phyloP scores from a whole-genome alignment of 352 stramenopile species.

The Phytophthora lateralis region DNA sequence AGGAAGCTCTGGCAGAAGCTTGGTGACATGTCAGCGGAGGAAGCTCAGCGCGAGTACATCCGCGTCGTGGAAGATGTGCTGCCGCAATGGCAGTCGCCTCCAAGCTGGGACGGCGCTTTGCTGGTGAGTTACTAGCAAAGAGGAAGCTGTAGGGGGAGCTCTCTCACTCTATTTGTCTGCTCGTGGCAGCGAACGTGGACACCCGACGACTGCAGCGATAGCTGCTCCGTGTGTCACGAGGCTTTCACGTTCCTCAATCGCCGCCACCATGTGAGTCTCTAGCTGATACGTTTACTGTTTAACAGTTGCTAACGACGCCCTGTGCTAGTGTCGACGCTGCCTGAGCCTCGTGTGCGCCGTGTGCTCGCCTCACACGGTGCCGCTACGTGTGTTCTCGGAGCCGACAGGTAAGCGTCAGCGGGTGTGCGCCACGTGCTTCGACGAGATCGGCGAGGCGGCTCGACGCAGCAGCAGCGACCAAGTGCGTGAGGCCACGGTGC shows the following conservation, averaged over 20 bases:
- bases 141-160: background rate
- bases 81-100: conserved; percentile 59
- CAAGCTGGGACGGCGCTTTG: conserved; percentile 55
- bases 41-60: conserved; percentile 63
- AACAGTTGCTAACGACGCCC: conserved; percentile 12
- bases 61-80: conserved; percentile 56
- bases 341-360: conserved; percentile 68
- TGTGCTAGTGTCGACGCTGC: conserved; percentile 60
- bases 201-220: conserved; percentile 60
- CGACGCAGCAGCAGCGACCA: conserved; percentile 22
- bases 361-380: conserved; percentile 57
- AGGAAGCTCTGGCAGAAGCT: conserved; percentile 73
- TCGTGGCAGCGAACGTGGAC: conserved; percentile 64
- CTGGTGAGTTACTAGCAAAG: conserved; percentile 33
- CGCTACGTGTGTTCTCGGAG: conserved; percentile 59
- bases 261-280: conserved; percentile 61
- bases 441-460: conserved; percentile 23
- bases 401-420: conserved; percentile 46
- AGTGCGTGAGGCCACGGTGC: conserved; percentile 30
- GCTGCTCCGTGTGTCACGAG: conserved; percentile 62
- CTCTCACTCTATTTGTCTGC: background rate
- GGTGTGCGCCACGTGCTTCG: conserved; percentile 54
- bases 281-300: background rate
- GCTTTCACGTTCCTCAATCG: conserved; percentile 77
- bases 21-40: conserved; percentile 47